These are phyloP conservation scores for Blepharisma stoltei DNA, from an alignment of 73 alveolate genomes.

Conservation along the genomic window DNA sequence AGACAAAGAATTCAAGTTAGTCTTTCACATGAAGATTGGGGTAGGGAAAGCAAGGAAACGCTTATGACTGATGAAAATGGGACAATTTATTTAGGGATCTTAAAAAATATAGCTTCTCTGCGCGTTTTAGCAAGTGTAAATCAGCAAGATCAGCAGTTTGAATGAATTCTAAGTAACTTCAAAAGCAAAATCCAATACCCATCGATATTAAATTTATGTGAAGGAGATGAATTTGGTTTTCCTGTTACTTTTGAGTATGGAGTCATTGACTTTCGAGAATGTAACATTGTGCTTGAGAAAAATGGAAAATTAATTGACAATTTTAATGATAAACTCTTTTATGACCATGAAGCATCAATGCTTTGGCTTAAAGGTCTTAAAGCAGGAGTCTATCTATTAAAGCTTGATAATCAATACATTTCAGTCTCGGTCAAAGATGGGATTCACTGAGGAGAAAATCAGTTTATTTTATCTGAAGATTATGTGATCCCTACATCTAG, in stretches of 20 bases:
- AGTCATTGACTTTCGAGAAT: conserved; percentile 16
- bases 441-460: not conserved
- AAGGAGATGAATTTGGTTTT: conserved; percentile 32
- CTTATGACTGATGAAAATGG: conserved; percentile 35
- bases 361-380: no score
- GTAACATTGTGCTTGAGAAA: not conserved
- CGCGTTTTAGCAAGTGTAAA: not conserved
- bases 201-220: conserved; percentile 2
- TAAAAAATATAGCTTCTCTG: not conserved
- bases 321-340: no score
- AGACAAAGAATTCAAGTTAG: not conserved
- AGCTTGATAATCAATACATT: no score
- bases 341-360: no score
- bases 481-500: not conserved
- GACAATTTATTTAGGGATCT: conserved; percentile 29
- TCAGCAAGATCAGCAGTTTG: not conserved
- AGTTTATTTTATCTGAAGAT: not conserved
- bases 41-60: not conserved
- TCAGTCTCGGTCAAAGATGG: conserved; percentile 16
- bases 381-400: no score
- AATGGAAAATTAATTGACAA: no score
- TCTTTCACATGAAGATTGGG: not conserved
- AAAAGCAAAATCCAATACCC: not conserved
- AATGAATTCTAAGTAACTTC: not conserved
- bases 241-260: not conserved